Percentiles rank a stretch among this genome's conserved stretches.
Evolutionary conservation across 257 asterid genomes (phyloP).

Genomic region (Phtheirospermum japonicum): DNA sequence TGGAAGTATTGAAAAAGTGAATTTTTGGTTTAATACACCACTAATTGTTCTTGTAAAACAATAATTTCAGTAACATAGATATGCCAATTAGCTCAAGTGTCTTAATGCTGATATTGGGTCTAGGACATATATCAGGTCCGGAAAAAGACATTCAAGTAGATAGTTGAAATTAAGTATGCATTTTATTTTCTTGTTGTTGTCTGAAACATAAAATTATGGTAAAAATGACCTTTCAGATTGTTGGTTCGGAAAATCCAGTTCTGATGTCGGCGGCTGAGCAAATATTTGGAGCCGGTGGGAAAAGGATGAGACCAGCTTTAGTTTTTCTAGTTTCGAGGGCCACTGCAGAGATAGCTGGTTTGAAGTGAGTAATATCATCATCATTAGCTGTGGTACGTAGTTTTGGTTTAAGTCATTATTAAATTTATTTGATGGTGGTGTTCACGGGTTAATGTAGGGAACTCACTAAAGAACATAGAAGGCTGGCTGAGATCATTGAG

Average conservation of each 20-base stretch:
- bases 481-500: constrained; percentile 95
- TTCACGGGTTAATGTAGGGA: constrained; percentile 53
- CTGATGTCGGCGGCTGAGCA: constrained; percentile 97
- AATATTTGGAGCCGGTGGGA: constrained; percentile 97
- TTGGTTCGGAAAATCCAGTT: constrained; percentile 96
- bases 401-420: background rate
- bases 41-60: too few species aligned
- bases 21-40: too few species aligned
- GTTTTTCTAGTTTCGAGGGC: constrained; percentile 91
- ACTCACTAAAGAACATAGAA: constrained; percentile 77
- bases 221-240: constrained; percentile 51
- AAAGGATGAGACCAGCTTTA: constrained; percentile 93
- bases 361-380: constrained; percentile 50
- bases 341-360: constrained; percentile 70
- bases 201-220: constrained; percentile 28
- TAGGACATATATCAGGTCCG: background rate
- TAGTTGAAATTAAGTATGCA: background rate
- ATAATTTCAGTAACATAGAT: too few species aligned
- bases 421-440: background rate
- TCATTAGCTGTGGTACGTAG: background rate
- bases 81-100: too few species aligned
- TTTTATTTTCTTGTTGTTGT: background rate
- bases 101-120: background rate
- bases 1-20: background rate
- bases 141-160: background rate